Conservation (phyloP, 2,329 filamentous ascomycete species). For the Penicillium sp. region DNA sequence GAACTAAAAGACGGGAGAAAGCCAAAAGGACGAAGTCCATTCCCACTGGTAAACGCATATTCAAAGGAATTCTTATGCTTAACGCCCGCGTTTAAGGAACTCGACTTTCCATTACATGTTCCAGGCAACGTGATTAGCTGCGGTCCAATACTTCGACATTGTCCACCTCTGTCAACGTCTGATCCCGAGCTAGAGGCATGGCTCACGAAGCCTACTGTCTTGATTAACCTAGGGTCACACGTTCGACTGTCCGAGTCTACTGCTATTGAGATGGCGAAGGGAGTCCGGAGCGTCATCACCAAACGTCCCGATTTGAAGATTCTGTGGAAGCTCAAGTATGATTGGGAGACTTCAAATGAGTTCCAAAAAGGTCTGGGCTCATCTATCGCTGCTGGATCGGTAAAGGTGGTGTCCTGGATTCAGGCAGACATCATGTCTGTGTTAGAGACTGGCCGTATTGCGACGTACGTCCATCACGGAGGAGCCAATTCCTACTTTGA, state of each 20-base stretch:
- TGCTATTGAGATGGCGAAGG: slow-evolving; percentile 41
- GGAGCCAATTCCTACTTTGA: slow-evolving; percentile 58
- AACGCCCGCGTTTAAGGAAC: slow-evolving; percentile 39
- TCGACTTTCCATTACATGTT: slow-evolving; percentile 51
- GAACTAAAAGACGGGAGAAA: slow-evolving; percentile 34
- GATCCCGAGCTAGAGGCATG: slow-evolving; percentile 53
- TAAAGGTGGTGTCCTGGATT: slow-evolving; percentile 29
- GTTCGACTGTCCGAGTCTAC: slow-evolving; percentile 39
- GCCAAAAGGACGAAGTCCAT: slow-evolving; percentile 34
- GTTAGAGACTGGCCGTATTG: slow-evolving; percentile 47
- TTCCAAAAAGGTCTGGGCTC: slow-evolving; percentile 24
- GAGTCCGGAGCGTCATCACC: slow-evolving; percentile 49
- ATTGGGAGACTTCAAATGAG: slow-evolving; percentile 23
- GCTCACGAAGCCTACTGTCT: slow-evolving; percentile 54
- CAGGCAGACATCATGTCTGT: slow-evolving; percentile 31
- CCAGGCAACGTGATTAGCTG: slow-evolving; percentile 52
- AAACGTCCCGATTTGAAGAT: slow-evolving; percentile 48
- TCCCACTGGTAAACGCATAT: slow-evolving; percentile 38
- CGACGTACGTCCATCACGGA: slow-evolving; percentile 55
- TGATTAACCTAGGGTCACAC: slow-evolving; percentile 58
- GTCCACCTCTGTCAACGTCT: slow-evolving; percentile 41
- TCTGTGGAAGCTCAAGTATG: slow-evolving; percentile 48
- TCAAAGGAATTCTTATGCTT: slow-evolving; percentile 37
- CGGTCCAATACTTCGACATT: slow-evolving; percentile 54
- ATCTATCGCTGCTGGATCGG: slow-evolving; percentile 17